These are phyloP conservation scores for Kwoniella pini DNA, from an alignment of 768 basidiomycete species.

Conservation along the genomic window DNA sequence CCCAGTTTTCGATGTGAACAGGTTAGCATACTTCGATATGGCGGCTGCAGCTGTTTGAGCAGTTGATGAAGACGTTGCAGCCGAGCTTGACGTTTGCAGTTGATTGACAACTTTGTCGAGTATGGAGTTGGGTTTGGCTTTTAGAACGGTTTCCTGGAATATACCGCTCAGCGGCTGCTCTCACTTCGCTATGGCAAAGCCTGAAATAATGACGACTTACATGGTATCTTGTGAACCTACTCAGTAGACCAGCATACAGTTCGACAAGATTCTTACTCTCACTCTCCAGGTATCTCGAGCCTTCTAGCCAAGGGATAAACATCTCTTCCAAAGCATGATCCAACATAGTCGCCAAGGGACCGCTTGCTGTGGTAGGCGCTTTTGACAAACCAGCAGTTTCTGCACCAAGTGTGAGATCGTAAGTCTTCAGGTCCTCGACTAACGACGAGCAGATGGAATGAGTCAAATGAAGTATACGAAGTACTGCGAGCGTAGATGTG, in stretches of 20 bases:
- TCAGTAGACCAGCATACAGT: conserved; percentile 72
- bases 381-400: conserved; percentile 13
- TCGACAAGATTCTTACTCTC: conserved; percentile 81
- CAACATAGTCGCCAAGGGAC: conserved; percentile 75
- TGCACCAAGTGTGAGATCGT: conserved; percentile 69
- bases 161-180: neutral
- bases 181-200: neutral
- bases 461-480: conserved; percentile 84
- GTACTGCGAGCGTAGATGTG: conserved; percentile 83
- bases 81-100: conserved; percentile 70
- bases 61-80: conserved; percentile 40
- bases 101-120: conserved; percentile 93
- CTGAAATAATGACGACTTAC: conserved; percentile 61
- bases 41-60: conserved; percentile 70
- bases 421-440: conserved; percentile 86
- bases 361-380: conserved; percentile 55
- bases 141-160: conserved; percentile 56
- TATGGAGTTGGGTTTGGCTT: conserved; percentile 64
- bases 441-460: conserved; percentile 74
- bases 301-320: conserved; percentile 91
- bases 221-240: conserved; percentile 82
- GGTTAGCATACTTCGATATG: conserved; percentile 85
- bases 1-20: conserved; percentile 37
- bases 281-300: conserved; percentile 83
- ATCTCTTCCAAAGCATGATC: conserved; percentile 95